These are phyloP conservation scores for Jamesozyma piceae DNA, from an alignment of 805 yeast species.

Conservation along the genomic window DNA sequence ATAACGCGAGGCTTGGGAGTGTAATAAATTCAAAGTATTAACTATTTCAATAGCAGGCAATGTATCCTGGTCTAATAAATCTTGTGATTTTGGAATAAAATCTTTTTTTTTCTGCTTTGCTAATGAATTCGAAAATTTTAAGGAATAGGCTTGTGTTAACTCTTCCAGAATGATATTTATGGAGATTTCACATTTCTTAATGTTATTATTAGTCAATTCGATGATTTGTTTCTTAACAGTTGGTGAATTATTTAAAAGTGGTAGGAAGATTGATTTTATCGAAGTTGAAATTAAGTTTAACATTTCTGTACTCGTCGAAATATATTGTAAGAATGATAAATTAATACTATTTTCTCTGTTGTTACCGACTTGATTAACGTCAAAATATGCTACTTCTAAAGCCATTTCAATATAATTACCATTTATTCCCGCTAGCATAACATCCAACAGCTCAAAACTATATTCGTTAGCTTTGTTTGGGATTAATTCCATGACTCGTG, in stretches of 20 bases:
- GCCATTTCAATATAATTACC: slow-evolving; percentile 66
- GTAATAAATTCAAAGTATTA: slow-evolving; percentile 35
- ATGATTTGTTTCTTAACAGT: slow-evolving; percentile 49
- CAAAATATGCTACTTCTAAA: slow-evolving; percentile 56
- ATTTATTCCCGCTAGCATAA: slow-evolving; percentile 61
- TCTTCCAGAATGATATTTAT: slow-evolving; percentile 56
- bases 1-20: slow-evolving; percentile 30
- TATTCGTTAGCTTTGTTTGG: slow-evolving; percentile 54
- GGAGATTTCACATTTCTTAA: slow-evolving; percentile 53
- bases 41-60: slow-evolving; percentile 59
- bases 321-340: slow-evolving; percentile 40
- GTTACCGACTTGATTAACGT: slow-evolving; percentile 33
- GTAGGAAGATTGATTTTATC: slow-evolving; percentile 64
- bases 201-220: slow-evolving; percentile 50
- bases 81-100: slow-evolving; percentile 41
- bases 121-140: slow-evolving; percentile 41
- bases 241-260: slow-evolving; percentile 57
- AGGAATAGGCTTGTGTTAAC: slow-evolving; percentile 43
- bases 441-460: slow-evolving; percentile 57
- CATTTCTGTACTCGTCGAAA: slow-evolving; percentile 49
- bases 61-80: slow-evolving; percentile 49
- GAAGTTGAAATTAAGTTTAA: slow-evolving; percentile 60
- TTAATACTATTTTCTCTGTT: slow-evolving; percentile 28
- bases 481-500: slow-evolving; percentile 64
- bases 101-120: slow-evolving; percentile 71